These are phyloP conservation scores for Pythium dissotocum DNA, from an alignment of 352 stramenopile species.

Conservation along the genomic window DNA sequence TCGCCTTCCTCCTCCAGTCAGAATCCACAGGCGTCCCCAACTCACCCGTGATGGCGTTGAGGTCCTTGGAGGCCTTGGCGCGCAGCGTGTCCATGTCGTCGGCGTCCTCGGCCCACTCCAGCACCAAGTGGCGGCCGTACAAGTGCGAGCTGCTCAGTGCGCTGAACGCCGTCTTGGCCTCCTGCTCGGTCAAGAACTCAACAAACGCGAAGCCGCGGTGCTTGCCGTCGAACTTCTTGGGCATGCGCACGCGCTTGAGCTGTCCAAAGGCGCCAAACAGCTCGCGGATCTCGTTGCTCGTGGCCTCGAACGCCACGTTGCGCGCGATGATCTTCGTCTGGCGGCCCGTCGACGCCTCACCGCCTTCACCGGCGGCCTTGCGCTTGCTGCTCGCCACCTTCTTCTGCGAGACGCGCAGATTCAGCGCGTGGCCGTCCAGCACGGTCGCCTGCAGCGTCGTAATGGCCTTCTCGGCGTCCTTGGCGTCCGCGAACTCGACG, in stretches of 20 bases:
- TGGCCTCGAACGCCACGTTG: conserved; percentile 99
- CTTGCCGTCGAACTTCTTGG: conserved; percentile 98
- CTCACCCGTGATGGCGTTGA: conserved; percentile 62
- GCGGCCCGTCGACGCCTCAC: conserved; percentile 38
- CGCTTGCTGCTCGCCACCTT: conserved; percentile 41
- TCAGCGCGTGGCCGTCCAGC: conserved; percentile 94
- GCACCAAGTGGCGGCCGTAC: conserved; percentile 98
- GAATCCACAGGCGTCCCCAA: background rate
- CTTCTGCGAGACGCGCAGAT: conserved; percentile 94
- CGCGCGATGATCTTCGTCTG: conserved; percentile 98
- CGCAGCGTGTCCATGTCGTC: conserved; percentile 85
- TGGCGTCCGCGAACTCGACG: conserved; percentile 94
- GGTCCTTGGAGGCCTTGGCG: conserved; percentile 75
- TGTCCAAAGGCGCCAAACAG: conserved; percentile 97
- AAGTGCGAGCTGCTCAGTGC: conserved; percentile 96
- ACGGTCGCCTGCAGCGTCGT: conserved; percentile 77
- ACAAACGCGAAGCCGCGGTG: conserved; percentile 99
- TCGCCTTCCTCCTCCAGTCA: background rate
- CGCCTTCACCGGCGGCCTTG: conserved; percentile 36
- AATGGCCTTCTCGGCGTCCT: conserved; percentile 85
- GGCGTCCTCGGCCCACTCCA: conserved; percentile 95
- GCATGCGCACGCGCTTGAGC: conserved; percentile 97
- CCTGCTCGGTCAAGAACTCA: conserved; percentile 96
- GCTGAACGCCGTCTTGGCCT: conserved; percentile 92
- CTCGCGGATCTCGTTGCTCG: conserved; percentile 94